Evolutionary conservation across 2,329 filamentous ascomycete species (phyloP).

Genomic region (Pestalotiopsis fici): DNA sequence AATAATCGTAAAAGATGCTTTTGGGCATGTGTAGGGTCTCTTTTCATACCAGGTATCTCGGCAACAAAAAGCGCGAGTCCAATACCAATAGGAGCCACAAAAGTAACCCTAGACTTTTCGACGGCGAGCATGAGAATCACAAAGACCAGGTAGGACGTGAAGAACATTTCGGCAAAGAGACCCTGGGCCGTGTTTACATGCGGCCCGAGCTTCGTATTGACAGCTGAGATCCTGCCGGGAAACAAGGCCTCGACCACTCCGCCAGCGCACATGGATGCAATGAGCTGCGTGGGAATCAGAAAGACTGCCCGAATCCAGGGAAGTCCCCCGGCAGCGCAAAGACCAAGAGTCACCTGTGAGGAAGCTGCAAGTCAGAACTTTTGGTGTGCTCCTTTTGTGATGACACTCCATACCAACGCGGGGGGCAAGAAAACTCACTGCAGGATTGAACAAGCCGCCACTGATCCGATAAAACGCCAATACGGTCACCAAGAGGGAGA

Average conservation of each 20-base stretch:
- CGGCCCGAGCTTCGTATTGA: conserved; percentile 22
- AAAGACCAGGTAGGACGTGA: conserved; percentile 60
- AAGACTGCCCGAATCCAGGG: conserved; percentile 44
- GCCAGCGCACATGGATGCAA: conserved; percentile 55
- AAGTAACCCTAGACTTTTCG: conserved; percentile 69
- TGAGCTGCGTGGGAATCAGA: conserved; percentile 51
- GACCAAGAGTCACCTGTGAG: conserved; percentile 47
- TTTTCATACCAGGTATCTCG: conserved; percentile 32
- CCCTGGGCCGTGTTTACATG: conserved; percentile 45
- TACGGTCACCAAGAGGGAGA: conserved; percentile 46
- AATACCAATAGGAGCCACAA: conserved; percentile 66
- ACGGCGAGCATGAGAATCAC: conserved; percentile 66
- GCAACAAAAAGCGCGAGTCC: conserved; percentile 64
- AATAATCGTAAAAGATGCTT: no score
- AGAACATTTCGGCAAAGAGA: conserved; percentile 62
- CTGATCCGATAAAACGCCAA: conserved; percentile 53
- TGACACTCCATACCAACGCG: neutral
- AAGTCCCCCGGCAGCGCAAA: conserved; percentile 51
- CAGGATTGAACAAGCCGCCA: conserved; percentile 42
- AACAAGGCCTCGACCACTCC: conserved; percentile 56
- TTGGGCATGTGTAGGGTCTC: no score
- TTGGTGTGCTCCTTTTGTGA: neutral
- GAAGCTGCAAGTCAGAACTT: neutral
- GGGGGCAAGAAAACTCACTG: conserved; percentile 26
- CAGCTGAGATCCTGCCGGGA: conserved; percentile 41